A percentile compares a stretch with the other conserved stretches of the same genome.
These are phyloP conservation scores for Gigaspora rosea DNA, from an alignment of 192 early-diverging fungal genomes.

Conservation along the genomic window DNA sequence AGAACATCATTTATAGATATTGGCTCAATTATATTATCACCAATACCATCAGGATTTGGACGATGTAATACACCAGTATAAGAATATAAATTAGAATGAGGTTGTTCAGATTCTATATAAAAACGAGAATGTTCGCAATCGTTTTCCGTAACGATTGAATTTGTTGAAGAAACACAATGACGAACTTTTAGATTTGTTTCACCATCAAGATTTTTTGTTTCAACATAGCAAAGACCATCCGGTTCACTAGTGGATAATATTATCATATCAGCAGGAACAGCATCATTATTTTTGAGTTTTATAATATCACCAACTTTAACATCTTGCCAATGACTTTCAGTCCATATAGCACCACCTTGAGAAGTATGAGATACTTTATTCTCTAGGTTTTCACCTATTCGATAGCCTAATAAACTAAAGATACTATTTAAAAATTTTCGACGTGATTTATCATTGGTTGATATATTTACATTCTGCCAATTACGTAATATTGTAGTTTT, in stretches of 20 bases:
- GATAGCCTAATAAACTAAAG: constrained; percentile 3
- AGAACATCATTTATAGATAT: constrained; percentile 80
- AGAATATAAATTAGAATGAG: constrained; percentile 85
- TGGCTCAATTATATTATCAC: constrained; percentile 56
- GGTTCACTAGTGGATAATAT: constrained; percentile 83
- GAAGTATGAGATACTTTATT: constrained; percentile 15
- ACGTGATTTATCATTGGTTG: constrained; percentile 18
- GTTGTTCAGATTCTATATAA: constrained; percentile 81
- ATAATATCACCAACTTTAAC: constrained; percentile 90
- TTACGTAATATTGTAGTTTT: constrained; percentile 51
- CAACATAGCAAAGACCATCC: constrained; percentile 88
- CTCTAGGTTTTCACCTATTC: neutral
- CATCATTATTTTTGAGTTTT: constrained; percentile 76
- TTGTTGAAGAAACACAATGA: constrained; percentile 64
- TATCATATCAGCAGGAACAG: constrained; percentile 90
- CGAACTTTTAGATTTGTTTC: constrained; percentile 97
- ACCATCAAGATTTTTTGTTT: constrained; percentile 98
- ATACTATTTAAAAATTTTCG: constrained; percentile 27
- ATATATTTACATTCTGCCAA: constrained; percentile 68
- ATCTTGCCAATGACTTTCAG: constrained; percentile 75
- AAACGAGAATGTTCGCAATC: constrained; percentile 65
- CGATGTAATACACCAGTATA: constrained; percentile 77
- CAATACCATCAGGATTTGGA: constrained; percentile 23
- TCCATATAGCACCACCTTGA: constrained; percentile 53
- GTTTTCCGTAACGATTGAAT: constrained; percentile 52